Evolutionary conservation across 352 stramenopile species (phyloP).

Genomic region (Globisporangium spinosum): DNA sequence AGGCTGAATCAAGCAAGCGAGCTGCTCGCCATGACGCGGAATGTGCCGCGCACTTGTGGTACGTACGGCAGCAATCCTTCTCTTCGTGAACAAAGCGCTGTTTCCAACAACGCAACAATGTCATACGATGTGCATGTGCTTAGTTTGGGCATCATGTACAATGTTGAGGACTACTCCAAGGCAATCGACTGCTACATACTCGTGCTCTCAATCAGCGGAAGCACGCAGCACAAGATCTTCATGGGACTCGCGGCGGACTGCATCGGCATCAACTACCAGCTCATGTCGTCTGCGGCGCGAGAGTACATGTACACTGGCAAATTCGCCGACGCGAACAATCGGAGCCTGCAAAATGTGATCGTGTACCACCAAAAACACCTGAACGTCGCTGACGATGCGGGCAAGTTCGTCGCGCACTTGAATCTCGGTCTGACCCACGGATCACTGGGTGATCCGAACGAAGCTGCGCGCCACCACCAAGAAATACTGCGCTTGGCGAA

Average conservation of each 20-base stretch:
- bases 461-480: slow-evolving; percentile 82
- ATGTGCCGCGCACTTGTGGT: slow-evolving; percentile 81
- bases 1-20: slow-evolving; percentile 82
- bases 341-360: slow-evolving; percentile 44
- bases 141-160: slow-evolving; percentile 82
- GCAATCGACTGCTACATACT: slow-evolving; percentile 85
- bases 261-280: slow-evolving; percentile 88
- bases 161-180: slow-evolving; percentile 77
- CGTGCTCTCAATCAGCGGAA: slow-evolving; percentile 83
- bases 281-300: slow-evolving; percentile 53
- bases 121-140: background rate
- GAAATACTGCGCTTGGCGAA: slow-evolving; percentile 85
- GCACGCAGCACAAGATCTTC: slow-evolving; percentile 73
- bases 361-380: slow-evolving; percentile 78
- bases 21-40: slow-evolving; percentile 79
- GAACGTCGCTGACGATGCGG: slow-evolving; percentile 72
- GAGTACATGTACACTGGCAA: slow-evolving; percentile 73
- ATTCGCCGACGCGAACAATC: slow-evolving; percentile 53
- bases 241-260: slow-evolving; percentile 80
- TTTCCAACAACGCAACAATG: background rate
- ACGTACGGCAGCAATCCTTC: background rate
- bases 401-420: slow-evolving; percentile 83
- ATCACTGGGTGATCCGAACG: slow-evolving; percentile 57
- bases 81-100: background rate
- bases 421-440: slow-evolving; percentile 83